These are phyloP conservation scores for Cerrena zonata DNA, from an alignment of 1,284 basidiomycete genomes.

Conservation along the genomic window DNA sequence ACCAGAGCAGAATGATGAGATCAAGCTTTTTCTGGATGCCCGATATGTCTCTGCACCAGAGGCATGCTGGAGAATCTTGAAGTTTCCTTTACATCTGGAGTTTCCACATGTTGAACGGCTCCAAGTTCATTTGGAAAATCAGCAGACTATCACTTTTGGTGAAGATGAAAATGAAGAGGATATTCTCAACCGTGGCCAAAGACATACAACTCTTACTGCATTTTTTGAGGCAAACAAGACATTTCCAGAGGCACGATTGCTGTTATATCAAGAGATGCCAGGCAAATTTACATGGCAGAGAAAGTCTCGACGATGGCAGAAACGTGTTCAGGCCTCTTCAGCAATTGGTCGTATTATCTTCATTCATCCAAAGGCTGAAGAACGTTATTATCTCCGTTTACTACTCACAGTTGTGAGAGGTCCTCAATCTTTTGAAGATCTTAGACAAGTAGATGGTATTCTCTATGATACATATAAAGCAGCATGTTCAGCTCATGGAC, in stretches of 20 bases:
- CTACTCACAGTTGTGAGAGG: slow-evolving; percentile 31
- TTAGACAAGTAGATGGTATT: slow-evolving; percentile 18
- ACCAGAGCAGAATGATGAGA: slow-evolving; percentile 31
- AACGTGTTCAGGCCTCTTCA: slow-evolving; percentile 1
- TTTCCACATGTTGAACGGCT: slow-evolving; percentile 27
- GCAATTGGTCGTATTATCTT: slow-evolving; percentile 32
- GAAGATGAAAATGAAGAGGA: slow-evolving; percentile 23
- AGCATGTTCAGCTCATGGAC: slow-evolving; percentile 35
- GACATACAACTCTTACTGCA: slow-evolving; percentile 31
- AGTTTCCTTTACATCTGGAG: slow-evolving; percentile 28
- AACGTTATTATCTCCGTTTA: slow-evolving; percentile 30
- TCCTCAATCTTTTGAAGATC: slow-evolving; percentile 27
- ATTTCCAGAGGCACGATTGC: slow-evolving; percentile 4
- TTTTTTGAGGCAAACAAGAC: slow-evolving; percentile 38
- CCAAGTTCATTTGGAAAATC: slow-evolving; percentile 25
- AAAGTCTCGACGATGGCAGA: slow-evolving; percentile 11
- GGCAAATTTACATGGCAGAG: slow-evolving; percentile 18
- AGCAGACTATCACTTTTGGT: slow-evolving; percentile 33
- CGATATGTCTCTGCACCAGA: slow-evolving; percentile 31
- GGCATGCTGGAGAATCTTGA: slow-evolving; percentile 31
- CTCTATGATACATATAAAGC: slow-evolving; percentile 20
- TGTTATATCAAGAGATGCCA: slow-evolving; percentile 24
- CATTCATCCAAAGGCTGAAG: slow-evolving; percentile 18
- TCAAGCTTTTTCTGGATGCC: slow-evolving; percentile 28
- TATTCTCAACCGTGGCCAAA: slow-evolving; percentile 21